phyloP scores from a whole-genome alignment of 768 basidiomycete species.

The Dentipellis sp. region DNA sequence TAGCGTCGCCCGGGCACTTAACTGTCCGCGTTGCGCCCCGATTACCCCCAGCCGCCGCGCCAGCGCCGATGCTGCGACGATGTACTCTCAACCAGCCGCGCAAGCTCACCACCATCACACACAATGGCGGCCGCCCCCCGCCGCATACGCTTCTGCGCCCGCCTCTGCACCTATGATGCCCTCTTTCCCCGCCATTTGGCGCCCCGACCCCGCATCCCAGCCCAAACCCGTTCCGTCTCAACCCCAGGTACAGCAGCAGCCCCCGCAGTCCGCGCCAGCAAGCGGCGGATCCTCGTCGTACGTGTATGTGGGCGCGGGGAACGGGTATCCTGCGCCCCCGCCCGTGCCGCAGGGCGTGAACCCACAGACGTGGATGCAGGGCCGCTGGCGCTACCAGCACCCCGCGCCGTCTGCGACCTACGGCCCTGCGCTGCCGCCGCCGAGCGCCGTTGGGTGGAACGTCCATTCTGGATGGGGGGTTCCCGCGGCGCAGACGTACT shows the following conservation, averaged over 20 bases:
- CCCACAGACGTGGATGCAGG: slow-evolving; percentile 14
- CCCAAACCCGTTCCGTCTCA: not conserved
- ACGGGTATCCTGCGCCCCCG: slow-evolving; percentile 6
- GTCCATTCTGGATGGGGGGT: slow-evolving; percentile 13
- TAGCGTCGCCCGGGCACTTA: not conserved
- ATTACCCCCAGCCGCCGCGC: not conserved
- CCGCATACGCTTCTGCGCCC: not conserved
- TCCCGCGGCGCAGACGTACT: slow-evolving; percentile 21
- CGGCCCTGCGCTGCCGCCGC: slow-evolving; percentile 5
- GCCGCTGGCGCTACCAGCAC: slow-evolving; percentile 12
- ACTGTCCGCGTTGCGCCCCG: not conserved
- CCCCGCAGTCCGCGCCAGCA: not conserved
- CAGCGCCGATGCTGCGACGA: not conserved
- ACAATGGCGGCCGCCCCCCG: not conserved
- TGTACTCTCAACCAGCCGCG: not conserved
- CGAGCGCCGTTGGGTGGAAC: slow-evolving; percentile 9
- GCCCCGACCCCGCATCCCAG: not conserved
- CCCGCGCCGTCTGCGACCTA: not conserved
- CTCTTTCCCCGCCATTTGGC: not conserved
- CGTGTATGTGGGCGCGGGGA: not conserved
- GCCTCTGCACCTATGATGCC: not conserved
- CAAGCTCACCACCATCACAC: not conserved
- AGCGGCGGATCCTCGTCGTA: not conserved
- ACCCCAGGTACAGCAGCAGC: not conserved
- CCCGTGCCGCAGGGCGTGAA: slow-evolving; percentile 14